phyloP scores from a whole-genome alignment of 768 basidiomycete genomes.

The Russula olivacea region DNA sequence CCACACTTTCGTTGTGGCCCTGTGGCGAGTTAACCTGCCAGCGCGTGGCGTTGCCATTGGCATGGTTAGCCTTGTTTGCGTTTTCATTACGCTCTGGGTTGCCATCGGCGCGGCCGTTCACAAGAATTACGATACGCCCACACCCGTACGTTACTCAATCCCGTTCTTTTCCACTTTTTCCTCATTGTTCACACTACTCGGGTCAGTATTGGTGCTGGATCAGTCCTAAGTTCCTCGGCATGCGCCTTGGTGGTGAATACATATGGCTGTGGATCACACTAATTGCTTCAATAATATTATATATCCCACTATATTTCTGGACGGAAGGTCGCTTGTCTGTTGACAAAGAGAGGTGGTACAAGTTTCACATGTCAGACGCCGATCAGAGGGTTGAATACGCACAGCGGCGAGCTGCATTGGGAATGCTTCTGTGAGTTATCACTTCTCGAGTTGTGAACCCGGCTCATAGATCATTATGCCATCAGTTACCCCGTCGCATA shows the following conservation, averaged over 20 bases:
- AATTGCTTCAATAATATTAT: not conserved
- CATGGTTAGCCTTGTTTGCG: not conserved
- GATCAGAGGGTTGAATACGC: not conserved
- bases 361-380: conserved; percentile 24
- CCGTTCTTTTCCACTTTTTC: not conserved
- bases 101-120: conserved; percentile 29
- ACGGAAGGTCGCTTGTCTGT: not conserved
- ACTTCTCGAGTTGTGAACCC: not conserved
- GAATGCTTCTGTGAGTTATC: conserved; percentile 29
- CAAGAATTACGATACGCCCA: conserved; percentile 31
- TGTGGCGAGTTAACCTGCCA: conserved; percentile 34
- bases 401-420: conserved; percentile 6
- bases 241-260: conserved; percentile 1
- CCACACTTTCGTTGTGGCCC: conserved; percentile 37
- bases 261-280: conserved; percentile 1
- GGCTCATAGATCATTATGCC: not conserved
- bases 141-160: conserved; percentile 29
- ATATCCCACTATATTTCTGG: conserved; percentile 1
- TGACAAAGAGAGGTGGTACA: not conserved
- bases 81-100: conserved; percentile 32
- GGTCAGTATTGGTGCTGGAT: conserved; percentile 6
- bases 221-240: not conserved
- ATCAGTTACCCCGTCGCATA: conserved; percentile 5
- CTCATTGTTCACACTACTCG: conserved; percentile 6
- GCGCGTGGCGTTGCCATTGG: conserved; percentile 29